Percentiles rank a stretch among this genome's conserved stretches.
phyloP scores from a whole-genome alignment of 129 eudicot genomes.

The Silybum marianum region DNA sequence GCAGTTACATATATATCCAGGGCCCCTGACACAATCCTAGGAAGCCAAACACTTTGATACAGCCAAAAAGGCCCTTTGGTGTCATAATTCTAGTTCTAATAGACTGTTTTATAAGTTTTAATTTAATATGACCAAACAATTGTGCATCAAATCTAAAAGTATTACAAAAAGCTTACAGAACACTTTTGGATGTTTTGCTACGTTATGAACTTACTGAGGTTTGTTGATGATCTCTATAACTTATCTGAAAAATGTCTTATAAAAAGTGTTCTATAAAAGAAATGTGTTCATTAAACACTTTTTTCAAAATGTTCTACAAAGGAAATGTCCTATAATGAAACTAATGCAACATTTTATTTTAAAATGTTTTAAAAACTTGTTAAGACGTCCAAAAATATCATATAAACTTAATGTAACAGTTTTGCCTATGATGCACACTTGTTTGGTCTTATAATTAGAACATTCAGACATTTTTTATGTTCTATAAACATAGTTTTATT shows the following conservation, averaged over 20 bases:
- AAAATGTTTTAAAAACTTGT: neutral
- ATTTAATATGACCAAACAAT: neutral
- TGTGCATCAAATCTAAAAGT: neutral
- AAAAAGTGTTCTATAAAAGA: too few relatives aligned
- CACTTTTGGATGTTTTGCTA: too few relatives aligned
- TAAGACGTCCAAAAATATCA: neutral
- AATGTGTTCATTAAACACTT: neutral
- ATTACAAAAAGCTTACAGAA: neutral
- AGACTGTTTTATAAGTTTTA: neutral
- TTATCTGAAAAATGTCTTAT: neutral
- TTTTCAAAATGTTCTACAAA: too few relatives aligned
- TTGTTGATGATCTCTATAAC: neutral
- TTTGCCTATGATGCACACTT: neutral
- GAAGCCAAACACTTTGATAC: too few relatives aligned
- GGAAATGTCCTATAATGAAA: neutral
- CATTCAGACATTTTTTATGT: neutral
- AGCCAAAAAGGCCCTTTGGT: too few relatives aligned
- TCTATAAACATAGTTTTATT: neutral
- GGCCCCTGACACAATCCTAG: too few relatives aligned
- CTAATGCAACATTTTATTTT: neutral
- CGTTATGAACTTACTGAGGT: neutral
- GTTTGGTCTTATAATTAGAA: neutral
- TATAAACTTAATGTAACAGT: neutral
- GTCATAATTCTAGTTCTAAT: neutral
- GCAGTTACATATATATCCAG: too few relatives aligned